These are phyloP conservation scores for Citrus inodora DNA, from an alignment of 345 rosid genomes.

Conservation along the genomic window DNA sequence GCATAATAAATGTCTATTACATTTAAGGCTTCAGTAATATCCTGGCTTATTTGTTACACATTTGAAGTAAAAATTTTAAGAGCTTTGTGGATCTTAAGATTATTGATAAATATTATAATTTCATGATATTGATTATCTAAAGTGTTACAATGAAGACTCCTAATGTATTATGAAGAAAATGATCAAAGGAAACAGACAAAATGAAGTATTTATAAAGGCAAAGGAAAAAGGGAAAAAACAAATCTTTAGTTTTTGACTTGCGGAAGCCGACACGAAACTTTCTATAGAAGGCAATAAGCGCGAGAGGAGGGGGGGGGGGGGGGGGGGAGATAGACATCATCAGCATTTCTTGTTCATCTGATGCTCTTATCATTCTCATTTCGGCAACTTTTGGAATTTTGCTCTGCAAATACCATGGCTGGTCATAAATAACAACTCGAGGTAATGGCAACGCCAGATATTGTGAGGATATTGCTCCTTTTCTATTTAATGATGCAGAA, in stretches of 20 bases:
- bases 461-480: not conserved
- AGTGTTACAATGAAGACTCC: not conserved
- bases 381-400: constrained; percentile 4
- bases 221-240: too few species aligned
- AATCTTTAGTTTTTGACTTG: too few species aligned
- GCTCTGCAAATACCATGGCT: not conserved
- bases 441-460: not conserved
- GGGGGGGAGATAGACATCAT: not conserved
- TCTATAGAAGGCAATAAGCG: not conserved
- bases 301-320: too few species aligned
- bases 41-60: not conserved
- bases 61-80: not conserved
- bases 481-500: constrained; percentile 3
- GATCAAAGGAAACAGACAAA: too few species aligned
- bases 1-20: not conserved
- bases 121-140: not conserved
- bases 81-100: not conserved
- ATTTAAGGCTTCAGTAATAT: not conserved
- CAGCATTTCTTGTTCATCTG: not conserved
- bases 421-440: constrained; percentile 6
- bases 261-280: too few species aligned
- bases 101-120: not conserved
- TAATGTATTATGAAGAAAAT: too few species aligned
- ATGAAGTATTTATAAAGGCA: too few species aligned
- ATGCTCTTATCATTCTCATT: not conserved